Percentiles rank a stretch among this genome's conserved stretches.
Evolutionary conservation across 2,329 filamentous ascomycete genomes (phyloP).

Genomic region (Aphanocladium album): DNA sequence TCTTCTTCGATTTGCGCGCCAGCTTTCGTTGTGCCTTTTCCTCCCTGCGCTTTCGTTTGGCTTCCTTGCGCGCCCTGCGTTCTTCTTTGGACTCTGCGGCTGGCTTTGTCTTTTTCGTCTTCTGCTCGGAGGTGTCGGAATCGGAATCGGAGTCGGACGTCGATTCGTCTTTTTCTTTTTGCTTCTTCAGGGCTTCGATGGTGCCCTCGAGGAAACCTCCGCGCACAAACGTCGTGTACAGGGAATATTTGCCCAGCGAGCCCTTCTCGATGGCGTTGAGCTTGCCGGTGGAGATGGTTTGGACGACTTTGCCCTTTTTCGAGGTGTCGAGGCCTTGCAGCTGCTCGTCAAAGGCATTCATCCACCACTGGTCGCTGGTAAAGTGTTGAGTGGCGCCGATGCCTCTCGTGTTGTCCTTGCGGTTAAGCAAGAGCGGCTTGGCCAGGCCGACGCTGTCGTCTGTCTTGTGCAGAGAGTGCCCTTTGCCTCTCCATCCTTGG

Average conservation of each 20-base stretch:
- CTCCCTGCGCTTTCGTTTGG: constrained; percentile 22
- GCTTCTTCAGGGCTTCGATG: constrained; percentile 27
- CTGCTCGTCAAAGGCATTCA: constrained; percentile 88
- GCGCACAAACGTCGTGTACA: constrained; percentile 81
- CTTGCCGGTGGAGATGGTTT: constrained; percentile 51
- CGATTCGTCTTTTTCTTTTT: constrained; percentile 17
- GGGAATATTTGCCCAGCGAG: constrained; percentile 51
- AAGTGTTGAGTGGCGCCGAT: constrained; percentile 69
- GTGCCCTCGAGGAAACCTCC: constrained; percentile 76
- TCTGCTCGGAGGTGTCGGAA: constrained; percentile 20
- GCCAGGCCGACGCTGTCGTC: constrained; percentile 70
- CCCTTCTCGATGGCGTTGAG: constrained; percentile 53
- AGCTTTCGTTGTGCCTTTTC: neutral
- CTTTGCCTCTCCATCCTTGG: constrained; percentile 86
- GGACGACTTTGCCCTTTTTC: constrained; percentile 49
- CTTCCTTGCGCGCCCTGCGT: constrained; percentile 31
- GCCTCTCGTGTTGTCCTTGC: constrained; percentile 76
- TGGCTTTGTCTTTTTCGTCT: constrained; percentile 26
- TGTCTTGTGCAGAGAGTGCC: constrained; percentile 77
- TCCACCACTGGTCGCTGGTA: constrained; percentile 88
- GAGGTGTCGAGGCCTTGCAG: constrained; percentile 71
- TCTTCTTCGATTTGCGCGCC: constrained; percentile 23
- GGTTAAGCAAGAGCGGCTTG: constrained; percentile 75
- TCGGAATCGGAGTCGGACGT: constrained; percentile 20
- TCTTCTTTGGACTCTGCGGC: constrained; percentile 36